Conservation (phyloP, 805 yeast genomes). For the Cyberlindnera bimundalis region DNA sequence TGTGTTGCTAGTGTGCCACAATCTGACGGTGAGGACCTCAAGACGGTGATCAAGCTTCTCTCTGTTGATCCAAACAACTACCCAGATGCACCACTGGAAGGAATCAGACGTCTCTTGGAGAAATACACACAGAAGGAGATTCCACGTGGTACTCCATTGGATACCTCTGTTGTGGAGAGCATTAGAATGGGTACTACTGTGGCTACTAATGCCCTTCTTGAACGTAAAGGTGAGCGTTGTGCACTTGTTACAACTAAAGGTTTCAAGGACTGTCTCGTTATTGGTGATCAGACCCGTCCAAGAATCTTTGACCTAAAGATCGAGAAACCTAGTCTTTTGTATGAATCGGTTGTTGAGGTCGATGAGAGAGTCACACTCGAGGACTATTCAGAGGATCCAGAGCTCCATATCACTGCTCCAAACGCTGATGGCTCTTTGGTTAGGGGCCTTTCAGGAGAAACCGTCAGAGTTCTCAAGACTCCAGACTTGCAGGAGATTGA, state of each 20-base stretch:
- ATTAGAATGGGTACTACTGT: conserved; percentile 93
- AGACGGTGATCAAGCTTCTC: conserved; percentile 69
- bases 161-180: conserved; percentile 58
- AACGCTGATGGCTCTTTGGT: conserved; percentile 32
- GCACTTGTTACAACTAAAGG: conserved; percentile 87
- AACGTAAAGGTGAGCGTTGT: conserved; percentile 87
- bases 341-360: conserved; percentile 73
- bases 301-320: conserved; percentile 81
- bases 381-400: conserved; percentile 75
- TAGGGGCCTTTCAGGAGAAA: conserved; percentile 66
- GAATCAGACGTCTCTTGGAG: conserved; percentile 76
- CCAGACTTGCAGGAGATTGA: conserved; percentile 47
- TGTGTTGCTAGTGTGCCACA: conserved; percentile 43
- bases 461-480: conserved; percentile 49
- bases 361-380: conserved; percentile 89
- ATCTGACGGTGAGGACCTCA: conserved; percentile 46
- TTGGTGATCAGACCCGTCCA: conserved; percentile 93
- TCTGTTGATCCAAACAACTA: conserved; percentile 90
- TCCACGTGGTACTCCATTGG: conserved; percentile 58
- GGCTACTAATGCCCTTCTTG: conserved; percentile 92
- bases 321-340: conserved; percentile 65
- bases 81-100: conserved; percentile 89
- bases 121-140: conserved; percentile 48
- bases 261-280: conserved; percentile 72
- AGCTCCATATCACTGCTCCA: conserved; percentile 22